phyloP scores from a whole-genome alignment of 1,139 yeast genomes.

The Magnusiomyces magnusii region DNA sequence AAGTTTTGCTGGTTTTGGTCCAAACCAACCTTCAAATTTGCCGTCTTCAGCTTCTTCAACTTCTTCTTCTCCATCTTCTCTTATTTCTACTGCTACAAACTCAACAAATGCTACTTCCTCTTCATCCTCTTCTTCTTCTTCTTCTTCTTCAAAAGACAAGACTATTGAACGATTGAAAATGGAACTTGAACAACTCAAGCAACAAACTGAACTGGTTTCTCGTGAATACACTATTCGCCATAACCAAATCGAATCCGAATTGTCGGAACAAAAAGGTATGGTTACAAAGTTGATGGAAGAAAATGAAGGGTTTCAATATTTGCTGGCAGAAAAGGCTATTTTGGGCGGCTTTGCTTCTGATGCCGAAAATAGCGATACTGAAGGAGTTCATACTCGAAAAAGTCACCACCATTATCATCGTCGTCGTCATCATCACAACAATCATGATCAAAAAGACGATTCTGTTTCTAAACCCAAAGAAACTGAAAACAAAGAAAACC shows the following conservation, averaged over 20 bases:
- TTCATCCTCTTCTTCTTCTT: conserved; percentile 1
- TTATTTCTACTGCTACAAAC: background rate
- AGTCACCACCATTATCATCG: background rate
- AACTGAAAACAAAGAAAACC: background rate
- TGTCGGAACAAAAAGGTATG: conserved; percentile 24
- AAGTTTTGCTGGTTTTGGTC: background rate
- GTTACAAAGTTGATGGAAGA: conserved; percentile 31
- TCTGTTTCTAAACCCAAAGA: background rate
- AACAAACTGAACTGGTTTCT: conserved; percentile 29
- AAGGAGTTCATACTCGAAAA: background rate
- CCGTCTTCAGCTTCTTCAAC: background rate
- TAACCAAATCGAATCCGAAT: conserved; percentile 26
- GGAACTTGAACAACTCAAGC: conserved; percentile 25
- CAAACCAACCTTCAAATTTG: background rate
- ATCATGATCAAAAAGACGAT: background rate
- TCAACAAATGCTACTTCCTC: background rate
- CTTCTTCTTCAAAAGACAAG: conserved; percentile 8
- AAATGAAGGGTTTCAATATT: conserved; percentile 32
- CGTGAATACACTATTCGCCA: conserved; percentile 29
- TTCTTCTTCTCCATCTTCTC: conserved; percentile 1
- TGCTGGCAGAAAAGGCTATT: conserved; percentile 33
- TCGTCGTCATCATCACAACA: background rate
- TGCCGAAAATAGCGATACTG: background rate
- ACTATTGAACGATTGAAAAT: conserved; percentile 20
- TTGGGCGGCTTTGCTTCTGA: conserved; percentile 20